Evolutionary conservation across 2,329 filamentous ascomycete species (phyloP).

Genomic region (Neobulgaria alba): DNA sequence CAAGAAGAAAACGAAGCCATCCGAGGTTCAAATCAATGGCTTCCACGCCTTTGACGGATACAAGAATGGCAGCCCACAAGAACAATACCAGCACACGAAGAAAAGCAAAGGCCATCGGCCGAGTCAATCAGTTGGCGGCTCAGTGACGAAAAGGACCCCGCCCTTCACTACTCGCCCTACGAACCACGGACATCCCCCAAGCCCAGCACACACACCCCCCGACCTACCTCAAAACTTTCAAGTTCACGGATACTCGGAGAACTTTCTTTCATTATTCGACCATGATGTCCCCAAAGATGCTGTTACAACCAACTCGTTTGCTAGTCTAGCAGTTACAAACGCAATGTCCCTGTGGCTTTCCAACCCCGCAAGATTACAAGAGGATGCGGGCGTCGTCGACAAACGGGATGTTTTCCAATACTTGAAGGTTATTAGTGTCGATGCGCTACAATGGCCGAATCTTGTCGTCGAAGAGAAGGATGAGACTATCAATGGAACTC

Average conservation of each 20-base stretch:
- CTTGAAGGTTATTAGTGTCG: slow-evolving; percentile 25
- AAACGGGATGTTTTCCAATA: slow-evolving; percentile 59
- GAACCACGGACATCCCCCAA: slow-evolving; percentile 52
- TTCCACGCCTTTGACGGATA: slow-evolving; percentile 44
- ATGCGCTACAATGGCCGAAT: slow-evolving; percentile 23
- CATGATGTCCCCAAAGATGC: slow-evolving; percentile 49
- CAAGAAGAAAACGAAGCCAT: slow-evolving; percentile 80
- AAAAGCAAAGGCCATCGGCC: slow-evolving; percentile 77
- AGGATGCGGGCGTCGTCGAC: slow-evolving; percentile 56
- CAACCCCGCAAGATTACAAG: slow-evolving; percentile 59
- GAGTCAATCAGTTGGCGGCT: slow-evolving; percentile 65
- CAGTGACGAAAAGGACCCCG: slow-evolving; percentile 58
- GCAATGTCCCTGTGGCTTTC: slow-evolving; percentile 71
- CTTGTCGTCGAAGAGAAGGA: slow-evolving; percentile 24
- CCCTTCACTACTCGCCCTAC: slow-evolving; percentile 52
- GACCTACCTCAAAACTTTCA: slow-evolving; percentile 54
- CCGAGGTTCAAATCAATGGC: slow-evolving; percentile 58
- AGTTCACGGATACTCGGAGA: slow-evolving; percentile 61
- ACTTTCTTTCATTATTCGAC: slow-evolving; percentile 69
- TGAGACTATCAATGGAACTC: slow-evolving; percentile 27
- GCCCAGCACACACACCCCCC: slow-evolving; percentile 68
- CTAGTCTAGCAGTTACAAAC: slow-evolving; percentile 65
- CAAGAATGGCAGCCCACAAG: slow-evolving; percentile 39
- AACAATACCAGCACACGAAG: slow-evolving; percentile 55
- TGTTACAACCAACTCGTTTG: slow-evolving; percentile 67